Evolutionary conservation across 2,329 filamentous ascomycete genomes (phyloP).

Genomic region (Hirsutella thompsonii): DNA sequence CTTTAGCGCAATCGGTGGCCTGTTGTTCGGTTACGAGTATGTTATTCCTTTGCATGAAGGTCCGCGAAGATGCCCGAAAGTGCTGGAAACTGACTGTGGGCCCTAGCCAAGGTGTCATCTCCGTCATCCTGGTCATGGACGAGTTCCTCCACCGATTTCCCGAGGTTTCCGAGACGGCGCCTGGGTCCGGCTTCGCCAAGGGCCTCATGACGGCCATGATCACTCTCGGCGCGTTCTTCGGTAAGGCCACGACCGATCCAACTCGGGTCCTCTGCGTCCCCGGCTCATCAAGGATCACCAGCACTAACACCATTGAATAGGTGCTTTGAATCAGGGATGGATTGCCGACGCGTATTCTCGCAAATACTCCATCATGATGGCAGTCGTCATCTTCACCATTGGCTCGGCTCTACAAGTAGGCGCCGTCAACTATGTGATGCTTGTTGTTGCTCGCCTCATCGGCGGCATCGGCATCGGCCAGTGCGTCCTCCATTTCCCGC

Average conservation of each 20-base stretch:
- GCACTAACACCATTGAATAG: conserved; percentile 7
- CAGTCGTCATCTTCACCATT: conserved; percentile 21
- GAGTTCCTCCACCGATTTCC: conserved; percentile 18
- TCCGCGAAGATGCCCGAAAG: not conserved
- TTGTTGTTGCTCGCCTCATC: conserved; percentile 27
- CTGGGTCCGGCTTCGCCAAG: conserved; percentile 22
- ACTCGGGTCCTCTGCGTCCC: too few species aligned
- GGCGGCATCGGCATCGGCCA: conserved; percentile 30
- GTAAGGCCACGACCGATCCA: conserved; percentile 1
- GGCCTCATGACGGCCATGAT: conserved; percentile 38
- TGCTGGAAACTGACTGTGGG: not conserved
- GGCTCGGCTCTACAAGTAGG: conserved; percentile 29
- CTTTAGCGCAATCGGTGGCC: conserved; percentile 22
- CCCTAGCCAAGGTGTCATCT: conserved; percentile 24
- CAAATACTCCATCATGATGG: conserved; percentile 19
- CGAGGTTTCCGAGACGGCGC: conserved; percentile 16
- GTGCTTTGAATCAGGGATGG: conserved; percentile 28
- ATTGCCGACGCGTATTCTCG: conserved; percentile 19
- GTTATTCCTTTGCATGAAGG: not conserved
- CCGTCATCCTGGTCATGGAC: conserved; percentile 23
- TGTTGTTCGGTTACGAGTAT: conserved; percentile 23
- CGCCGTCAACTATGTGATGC: conserved; percentile 25
- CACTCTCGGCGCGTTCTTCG: conserved; percentile 31
- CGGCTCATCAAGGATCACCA: too few species aligned
- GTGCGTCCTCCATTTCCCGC: conserved; percentile 4